Evolutionary conservation across 2,329 filamentous ascomycete genomes (phyloP).

Genomic region (Aureobasidium sp.): DNA sequence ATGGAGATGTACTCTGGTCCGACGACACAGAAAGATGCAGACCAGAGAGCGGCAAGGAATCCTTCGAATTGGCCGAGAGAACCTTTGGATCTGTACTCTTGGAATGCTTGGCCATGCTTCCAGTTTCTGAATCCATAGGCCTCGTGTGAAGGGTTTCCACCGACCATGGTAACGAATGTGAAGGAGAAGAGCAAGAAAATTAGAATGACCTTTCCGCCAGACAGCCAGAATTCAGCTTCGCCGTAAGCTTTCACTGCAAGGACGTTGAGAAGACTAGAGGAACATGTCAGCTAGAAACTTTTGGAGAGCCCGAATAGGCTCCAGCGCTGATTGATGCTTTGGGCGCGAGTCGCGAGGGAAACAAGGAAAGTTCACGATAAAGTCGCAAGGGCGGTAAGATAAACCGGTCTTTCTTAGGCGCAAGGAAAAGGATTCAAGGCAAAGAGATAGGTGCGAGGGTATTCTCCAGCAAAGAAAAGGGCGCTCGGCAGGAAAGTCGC

Average conservation of each 20-base stretch:
- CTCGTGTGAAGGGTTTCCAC: constrained; percentile 29
- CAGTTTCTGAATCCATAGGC: constrained; percentile 36
- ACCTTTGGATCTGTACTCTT: constrained; percentile 20
- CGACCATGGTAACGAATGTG: constrained; percentile 20
- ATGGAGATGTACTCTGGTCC: constrained; percentile 43
- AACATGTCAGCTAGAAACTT: constrained; percentile 9
- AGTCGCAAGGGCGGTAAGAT: neutral
- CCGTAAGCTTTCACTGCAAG: constrained; percentile 39
- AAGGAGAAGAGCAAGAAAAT: constrained; percentile 33
- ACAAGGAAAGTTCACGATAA: neutral
- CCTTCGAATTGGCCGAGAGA: constrained; percentile 22
- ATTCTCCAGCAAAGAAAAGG: neutral
- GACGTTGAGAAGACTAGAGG: constrained; percentile 30
- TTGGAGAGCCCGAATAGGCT: neutral
- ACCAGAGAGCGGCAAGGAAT: constrained; percentile 28
- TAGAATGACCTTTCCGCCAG: constrained; percentile 28
- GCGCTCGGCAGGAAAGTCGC: constrained; percentile 12
- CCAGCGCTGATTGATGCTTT: constrained; percentile 8
- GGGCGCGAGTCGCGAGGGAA: neutral
- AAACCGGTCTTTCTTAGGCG: neutral
- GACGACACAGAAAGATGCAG: constrained; percentile 39
- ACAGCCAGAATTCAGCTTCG: constrained; percentile 41
- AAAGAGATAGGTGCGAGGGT: neutral
- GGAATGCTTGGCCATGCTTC: constrained; percentile 24
- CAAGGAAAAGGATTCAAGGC: constrained; percentile 8